Evolutionary conservation across 2,329 filamentous ascomycete genomes (phyloP).

Genomic region (Pseudogymnoascus sp.): DNA sequence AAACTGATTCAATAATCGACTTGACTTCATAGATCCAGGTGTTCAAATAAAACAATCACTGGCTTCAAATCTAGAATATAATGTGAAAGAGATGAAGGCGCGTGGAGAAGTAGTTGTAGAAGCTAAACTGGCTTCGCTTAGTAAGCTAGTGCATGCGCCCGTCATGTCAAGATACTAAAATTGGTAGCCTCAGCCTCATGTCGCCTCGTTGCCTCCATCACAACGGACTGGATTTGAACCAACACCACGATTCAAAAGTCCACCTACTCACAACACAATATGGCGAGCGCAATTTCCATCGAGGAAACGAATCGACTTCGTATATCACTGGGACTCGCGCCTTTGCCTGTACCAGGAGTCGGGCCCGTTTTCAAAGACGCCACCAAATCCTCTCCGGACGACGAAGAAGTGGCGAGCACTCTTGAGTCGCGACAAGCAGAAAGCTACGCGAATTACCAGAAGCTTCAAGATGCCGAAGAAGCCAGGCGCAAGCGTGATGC

Average conservation of each 20-base stretch:
- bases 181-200: constrained; percentile 7
- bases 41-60: constrained; percentile 66
- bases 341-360: constrained; percentile 73
- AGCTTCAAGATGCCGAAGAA: constrained; percentile 61
- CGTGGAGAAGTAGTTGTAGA: constrained; percentile 22
- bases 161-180: not conserved
- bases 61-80: constrained; percentile 73
- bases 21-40: constrained; percentile 58
- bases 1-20: constrained; percentile 81
- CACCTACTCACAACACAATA: constrained; percentile 16
- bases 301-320: constrained; percentile 93
- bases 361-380: constrained; percentile 53
- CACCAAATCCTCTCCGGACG: constrained; percentile 35
- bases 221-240: not conserved
- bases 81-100: constrained; percentile 31
- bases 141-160: constrained; percentile 12
- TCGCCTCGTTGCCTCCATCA: constrained; percentile 1
- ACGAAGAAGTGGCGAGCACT: constrained; percentile 72
- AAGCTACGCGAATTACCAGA: constrained; percentile 66
- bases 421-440: constrained; percentile 73
- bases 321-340: constrained; percentile 81
- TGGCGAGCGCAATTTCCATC: constrained; percentile 63
- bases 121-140: constrained; percentile 13
- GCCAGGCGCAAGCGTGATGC: constrained; percentile 74
- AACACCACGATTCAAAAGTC: not conserved